phyloP scores from a whole-genome alignment of 2,329 filamentous ascomycete genomes.

The Chrysoporthe deuterocubensis region DNA sequence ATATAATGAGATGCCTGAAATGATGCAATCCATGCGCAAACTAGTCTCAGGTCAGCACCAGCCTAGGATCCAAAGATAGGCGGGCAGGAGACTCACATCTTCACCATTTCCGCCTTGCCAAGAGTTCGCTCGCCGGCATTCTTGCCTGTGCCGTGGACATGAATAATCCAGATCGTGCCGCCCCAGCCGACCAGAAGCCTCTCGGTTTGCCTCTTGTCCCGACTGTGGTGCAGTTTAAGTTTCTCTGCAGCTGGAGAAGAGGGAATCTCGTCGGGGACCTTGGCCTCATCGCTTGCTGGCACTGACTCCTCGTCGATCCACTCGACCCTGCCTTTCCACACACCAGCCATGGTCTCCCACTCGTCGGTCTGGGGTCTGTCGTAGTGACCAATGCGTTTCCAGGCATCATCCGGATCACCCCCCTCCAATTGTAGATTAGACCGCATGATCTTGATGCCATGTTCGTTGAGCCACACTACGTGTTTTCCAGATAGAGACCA shows the following conservation, averaged over 20 bases:
- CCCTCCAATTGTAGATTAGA: conserved; percentile 81
- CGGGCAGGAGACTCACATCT: conserved; percentile 68
- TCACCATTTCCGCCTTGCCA: conserved; percentile 86
- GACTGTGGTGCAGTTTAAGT: conserved; percentile 53
- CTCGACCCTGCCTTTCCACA: conserved; percentile 90
- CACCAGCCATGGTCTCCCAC: conserved; percentile 95
- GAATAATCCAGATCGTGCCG: conserved; percentile 92
- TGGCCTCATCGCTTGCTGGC: conserved; percentile 69
- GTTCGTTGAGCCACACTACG: conserved; percentile 93
- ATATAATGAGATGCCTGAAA: conserved; percentile 96
- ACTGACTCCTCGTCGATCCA: conserved; percentile 88
- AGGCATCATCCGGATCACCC: conserved; percentile 78
- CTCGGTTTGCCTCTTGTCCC: conserved; percentile 61
- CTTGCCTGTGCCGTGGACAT: conserved; percentile 76
- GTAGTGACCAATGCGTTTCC: conserved; percentile 93
- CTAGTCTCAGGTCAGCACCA: conserved; percentile 49
- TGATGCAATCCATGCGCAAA: conserved; percentile 94
- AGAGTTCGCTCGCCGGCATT: conserved; percentile 71
- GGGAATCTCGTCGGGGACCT: conserved; percentile 37
- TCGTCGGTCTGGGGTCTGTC: conserved; percentile 83
- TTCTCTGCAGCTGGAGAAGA: conserved; percentile 47
- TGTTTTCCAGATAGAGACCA: conserved; percentile 94
- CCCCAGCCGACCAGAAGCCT: conserved; percentile 94
- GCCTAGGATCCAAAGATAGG: not conserved
- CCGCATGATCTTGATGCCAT: conserved; percentile 97